A percentile compares a stretch with the other conserved stretches of the same genome.
These are phyloP conservation scores for Acacia melanoxylon DNA, from an alignment of 306 rosid genomes.

Conservation along the genomic window DNA sequence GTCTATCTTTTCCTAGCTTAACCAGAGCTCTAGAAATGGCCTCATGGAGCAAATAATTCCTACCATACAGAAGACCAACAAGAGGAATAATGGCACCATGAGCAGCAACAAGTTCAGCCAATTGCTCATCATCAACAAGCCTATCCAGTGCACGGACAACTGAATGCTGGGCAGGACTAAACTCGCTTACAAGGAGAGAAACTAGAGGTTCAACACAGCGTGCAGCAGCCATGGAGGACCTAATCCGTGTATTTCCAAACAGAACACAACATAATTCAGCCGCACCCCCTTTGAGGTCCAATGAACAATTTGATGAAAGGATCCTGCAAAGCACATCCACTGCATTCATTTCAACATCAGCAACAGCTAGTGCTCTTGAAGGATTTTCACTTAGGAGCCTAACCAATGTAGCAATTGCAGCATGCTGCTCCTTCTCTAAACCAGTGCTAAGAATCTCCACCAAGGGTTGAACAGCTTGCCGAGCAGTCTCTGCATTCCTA, in stretches of 20 bases:
- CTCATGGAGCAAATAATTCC: conserved; percentile 89
- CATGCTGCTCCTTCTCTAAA: conserved; percentile 92
- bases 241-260: conserved; percentile 92
- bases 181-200: conserved; percentile 92
- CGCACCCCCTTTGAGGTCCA: conserved; percentile 98
- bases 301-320: conserved; percentile 83
- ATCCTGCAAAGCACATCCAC: conserved; percentile 97
- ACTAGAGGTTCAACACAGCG: conserved; percentile 98
- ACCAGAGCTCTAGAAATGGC: conserved; percentile 96
- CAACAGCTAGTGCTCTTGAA: conserved; percentile 91
- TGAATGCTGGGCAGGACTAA: conserved; percentile 89
- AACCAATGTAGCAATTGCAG: conserved; percentile 93
- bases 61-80: conserved; percentile 88
- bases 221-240: conserved; percentile 97
- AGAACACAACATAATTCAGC: conserved; percentile 93
- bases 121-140: conserved; percentile 94
- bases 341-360: conserved; percentile 97
- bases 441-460: conserved; percentile 98
- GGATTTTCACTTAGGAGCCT: conserved; percentile 95
- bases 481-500: conserved; percentile 85
- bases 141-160: conserved; percentile 95
- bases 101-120: conserved; percentile 95
- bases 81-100: conserved; percentile 98
- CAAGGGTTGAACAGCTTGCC: conserved; percentile 95
- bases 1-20: conserved; percentile 96